Conservation (phyloP, 108 stramenopile genomes). For the Chaetoceros tenuissimus region DNA sequence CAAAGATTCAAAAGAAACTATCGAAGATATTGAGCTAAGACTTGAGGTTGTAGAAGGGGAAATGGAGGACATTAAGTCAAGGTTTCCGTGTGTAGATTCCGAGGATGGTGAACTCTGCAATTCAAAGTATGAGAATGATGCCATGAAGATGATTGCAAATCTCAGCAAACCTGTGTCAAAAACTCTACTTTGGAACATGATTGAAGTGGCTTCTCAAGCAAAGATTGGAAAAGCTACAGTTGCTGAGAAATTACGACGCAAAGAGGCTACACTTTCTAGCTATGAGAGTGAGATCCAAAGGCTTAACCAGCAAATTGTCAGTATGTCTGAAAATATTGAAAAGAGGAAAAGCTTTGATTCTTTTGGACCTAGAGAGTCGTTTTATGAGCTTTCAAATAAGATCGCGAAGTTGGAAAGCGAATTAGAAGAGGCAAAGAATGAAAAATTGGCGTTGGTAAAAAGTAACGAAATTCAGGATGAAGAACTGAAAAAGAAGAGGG, state of each 20-base stretch:
- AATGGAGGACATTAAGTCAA: slow-evolving; percentile 38
- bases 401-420: slow-evolving; percentile 16
- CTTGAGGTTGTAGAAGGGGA: slow-evolving; percentile 68
- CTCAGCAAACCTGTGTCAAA: slow-evolving; percentile 45
- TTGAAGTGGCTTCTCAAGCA: slow-evolving; percentile 37
- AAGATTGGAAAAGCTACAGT: slow-evolving; percentile 36
- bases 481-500: slow-evolving; percentile 12
- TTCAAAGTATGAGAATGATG: background rate
- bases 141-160: slow-evolving; percentile 37
- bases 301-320: slow-evolving; percentile 12
- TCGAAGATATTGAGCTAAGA: slow-evolving; percentile 67
- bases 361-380: background rate
- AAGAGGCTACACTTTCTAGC: slow-evolving; percentile 51
- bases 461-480: slow-evolving; percentile 1
- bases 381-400: too few species aligned
- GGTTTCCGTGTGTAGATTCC: slow-evolving; percentile 28
- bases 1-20: slow-evolving; percentile 30
- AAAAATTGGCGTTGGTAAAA: background rate
- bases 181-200: slow-evolving; percentile 46
- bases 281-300: slow-evolving; percentile 58
- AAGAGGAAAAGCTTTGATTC: background rate
- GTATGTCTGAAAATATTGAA: slow-evolving; percentile 3
- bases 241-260: slow-evolving; percentile 27
- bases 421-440: slow-evolving; percentile 6
- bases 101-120: slow-evolving; percentile 14